These are phyloP conservation scores for Coffea humblotiana DNA, from an alignment of 305 asterid species.

Conservation along the genomic window DNA sequence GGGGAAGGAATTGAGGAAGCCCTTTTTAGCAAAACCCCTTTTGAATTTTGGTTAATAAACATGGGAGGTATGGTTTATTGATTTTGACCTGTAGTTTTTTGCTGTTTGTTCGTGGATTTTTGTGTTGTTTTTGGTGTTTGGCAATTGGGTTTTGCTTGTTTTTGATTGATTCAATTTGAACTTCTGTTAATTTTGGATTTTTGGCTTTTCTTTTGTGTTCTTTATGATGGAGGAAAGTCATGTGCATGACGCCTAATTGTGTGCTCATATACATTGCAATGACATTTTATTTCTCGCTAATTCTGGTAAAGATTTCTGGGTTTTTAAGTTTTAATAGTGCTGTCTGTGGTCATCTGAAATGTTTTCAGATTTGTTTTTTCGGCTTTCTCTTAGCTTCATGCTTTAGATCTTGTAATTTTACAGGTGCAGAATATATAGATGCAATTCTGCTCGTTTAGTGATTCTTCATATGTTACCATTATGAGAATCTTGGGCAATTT, in stretches of 20 bases:
- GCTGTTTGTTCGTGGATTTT: neutral
- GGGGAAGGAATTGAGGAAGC: neutral
- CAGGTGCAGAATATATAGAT: neutral
- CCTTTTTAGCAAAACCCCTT: constrained; percentile 5
- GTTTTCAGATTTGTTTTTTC: constrained; percentile 1
- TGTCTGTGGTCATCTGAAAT: constrained; percentile 2
- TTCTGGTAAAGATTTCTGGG: constrained; percentile 1
- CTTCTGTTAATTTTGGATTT: neutral
- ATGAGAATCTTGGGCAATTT: too few species aligned
- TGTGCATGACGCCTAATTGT: neutral
- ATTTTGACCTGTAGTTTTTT: neutral
- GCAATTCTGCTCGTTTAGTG: neutral
- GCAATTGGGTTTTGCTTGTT: constrained; percentile 10
- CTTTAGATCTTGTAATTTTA: constrained; percentile 17
- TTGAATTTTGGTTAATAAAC: constrained; percentile 10
- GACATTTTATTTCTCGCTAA: neutral
- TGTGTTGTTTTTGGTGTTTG: neutral
- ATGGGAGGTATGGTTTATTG: constrained; percentile 22
- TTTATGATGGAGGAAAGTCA: neutral
- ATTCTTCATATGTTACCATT: too few species aligned
- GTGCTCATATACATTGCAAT: neutral
- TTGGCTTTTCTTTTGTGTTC: neutral
- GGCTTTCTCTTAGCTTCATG: too few species aligned
- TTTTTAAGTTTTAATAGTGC: neutral
- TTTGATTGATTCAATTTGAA: neutral